phyloP scores from a whole-genome alignment of 352 stramenopile species.

The Blastocystis sp. region DNA sequence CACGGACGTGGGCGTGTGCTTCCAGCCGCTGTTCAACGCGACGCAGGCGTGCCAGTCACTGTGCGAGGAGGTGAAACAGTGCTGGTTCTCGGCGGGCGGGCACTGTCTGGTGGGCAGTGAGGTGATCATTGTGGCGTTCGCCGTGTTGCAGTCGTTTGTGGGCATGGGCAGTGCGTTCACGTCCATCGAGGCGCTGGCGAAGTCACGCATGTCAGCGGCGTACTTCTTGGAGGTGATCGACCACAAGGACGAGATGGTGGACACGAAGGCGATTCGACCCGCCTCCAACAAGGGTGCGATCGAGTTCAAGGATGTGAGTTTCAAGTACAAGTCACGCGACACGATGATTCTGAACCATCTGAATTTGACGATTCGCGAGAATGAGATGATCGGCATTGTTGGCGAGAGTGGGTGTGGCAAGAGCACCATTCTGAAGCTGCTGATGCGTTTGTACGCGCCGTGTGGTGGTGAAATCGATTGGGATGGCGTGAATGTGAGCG shows the following conservation, averaged over 20 bases:
- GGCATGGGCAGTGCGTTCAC: conserved; percentile 78
- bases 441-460: conserved; percentile 73
- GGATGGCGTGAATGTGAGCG: conserved; percentile 12
- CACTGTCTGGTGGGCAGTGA: conserved; percentile 77
- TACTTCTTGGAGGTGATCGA: conserved; percentile 66
- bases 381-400: conserved; percentile 71
- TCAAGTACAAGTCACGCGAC: conserved; percentile 73
- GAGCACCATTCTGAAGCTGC: conserved; percentile 72
- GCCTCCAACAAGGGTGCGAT: conserved; percentile 46
- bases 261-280: neutral
- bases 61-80: conserved; percentile 12
- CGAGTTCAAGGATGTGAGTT: conserved; percentile 74
- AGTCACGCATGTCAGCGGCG: conserved; percentile 27
- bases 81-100: conserved; percentile 32
- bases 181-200: conserved; percentile 74
- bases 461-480: conserved; percentile 1
- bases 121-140: conserved; percentile 79
- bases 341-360: conserved; percentile 51
- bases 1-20: conserved; percentile 33
- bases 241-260: conserved; percentile 47
- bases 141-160: conserved; percentile 78
- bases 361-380: conserved; percentile 69
- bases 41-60: conserved; percentile 5
- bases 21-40: conserved; percentile 4
- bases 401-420: conserved; percentile 73